Percentiles rank a stretch among this genome's conserved stretches.
Conservation (phyloP, 1,139 yeast genomes). For the Blastobotrys elegans region DNA sequence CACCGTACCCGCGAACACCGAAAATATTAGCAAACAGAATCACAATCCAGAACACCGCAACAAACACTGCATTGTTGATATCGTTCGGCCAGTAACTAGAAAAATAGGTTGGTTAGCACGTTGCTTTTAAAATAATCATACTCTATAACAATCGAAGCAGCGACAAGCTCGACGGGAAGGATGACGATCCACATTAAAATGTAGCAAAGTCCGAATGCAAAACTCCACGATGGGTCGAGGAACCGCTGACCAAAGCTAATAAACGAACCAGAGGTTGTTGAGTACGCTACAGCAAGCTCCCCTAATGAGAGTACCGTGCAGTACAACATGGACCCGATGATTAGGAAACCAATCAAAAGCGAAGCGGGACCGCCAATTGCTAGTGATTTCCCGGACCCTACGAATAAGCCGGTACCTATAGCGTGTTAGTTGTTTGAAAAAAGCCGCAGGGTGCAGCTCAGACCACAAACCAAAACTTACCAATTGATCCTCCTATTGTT, state of each 20-base stretch:
- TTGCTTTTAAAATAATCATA: no score
- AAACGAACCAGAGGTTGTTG: constrained; percentile 76
- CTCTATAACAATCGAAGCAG: constrained; percentile 65
- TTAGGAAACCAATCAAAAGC: constrained; percentile 63
- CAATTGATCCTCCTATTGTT: no score
- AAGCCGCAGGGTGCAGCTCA: neutral
- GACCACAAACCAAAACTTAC: no score
- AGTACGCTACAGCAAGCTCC: constrained; percentile 69
- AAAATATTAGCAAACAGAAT: constrained; percentile 54
- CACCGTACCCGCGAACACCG: constrained; percentile 69
- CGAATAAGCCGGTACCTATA: neutral
- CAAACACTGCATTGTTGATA: constrained; percentile 60
- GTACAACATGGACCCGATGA: constrained; percentile 67
- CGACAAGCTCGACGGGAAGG: constrained; percentile 69
- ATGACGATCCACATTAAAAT: constrained; percentile 65
- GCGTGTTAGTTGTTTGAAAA: neutral
- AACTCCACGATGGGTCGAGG: constrained; percentile 74
- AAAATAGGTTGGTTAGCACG: no score
- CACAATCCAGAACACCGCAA: constrained; percentile 56
- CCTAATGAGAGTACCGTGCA: constrained; percentile 81
- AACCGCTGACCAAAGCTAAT: constrained; percentile 64
- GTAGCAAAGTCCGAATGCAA: constrained; percentile 66
- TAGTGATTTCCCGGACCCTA: constrained; percentile 65
- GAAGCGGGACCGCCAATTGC: constrained; percentile 78
- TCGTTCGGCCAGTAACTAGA: constrained; percentile 53